A percentile compares a stretch with the other conserved stretches of the same genome.
Evolutionary conservation across 441 rosid genomes (phyloP).

Genomic region (Eutrema salsugineum): DNA sequence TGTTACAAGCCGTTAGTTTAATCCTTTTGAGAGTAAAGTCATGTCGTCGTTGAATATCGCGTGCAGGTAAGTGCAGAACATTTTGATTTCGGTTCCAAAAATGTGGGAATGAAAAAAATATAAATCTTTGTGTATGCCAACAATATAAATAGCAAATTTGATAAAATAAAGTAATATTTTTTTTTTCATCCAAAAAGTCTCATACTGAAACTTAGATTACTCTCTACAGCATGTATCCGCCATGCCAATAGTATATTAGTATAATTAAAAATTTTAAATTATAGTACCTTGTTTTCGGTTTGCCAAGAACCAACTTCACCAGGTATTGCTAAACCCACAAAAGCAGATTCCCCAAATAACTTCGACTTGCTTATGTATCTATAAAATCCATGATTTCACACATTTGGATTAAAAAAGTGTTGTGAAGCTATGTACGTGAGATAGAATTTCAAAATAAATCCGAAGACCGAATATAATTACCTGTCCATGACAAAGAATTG

Average conservation of each 20-base stretch:
- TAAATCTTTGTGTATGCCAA: too few species aligned
- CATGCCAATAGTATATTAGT: neutral
- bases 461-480: constrained; percentile 28
- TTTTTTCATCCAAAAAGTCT: neutral
- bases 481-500: constrained; percentile 47
- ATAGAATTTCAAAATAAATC: neutral
- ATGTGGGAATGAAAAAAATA: too few species aligned
- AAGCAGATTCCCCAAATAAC: constrained; percentile 38
- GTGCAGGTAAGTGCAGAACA: neutral
- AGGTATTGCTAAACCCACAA: constrained; percentile 57
- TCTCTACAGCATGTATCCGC: neutral
- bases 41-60: neutral
- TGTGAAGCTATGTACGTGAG: neutral
- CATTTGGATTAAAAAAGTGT: neutral
- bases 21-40: neutral
- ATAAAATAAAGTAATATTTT: too few species aligned
- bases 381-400: neutral
- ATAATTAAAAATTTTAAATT: neutral
- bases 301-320: constrained; percentile 70
- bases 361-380: constrained; percentile 17
- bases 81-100: too few species aligned
- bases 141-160: too few species aligned
- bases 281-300: constrained; percentile 53
- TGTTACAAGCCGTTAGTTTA: neutral
- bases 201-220: neutral